Evolutionary conservation across 768 basidiomycete species (phyloP), one percentile per base, ranked within the genome.

Genomic region (Pleurotus pulmonarius): DNA sequence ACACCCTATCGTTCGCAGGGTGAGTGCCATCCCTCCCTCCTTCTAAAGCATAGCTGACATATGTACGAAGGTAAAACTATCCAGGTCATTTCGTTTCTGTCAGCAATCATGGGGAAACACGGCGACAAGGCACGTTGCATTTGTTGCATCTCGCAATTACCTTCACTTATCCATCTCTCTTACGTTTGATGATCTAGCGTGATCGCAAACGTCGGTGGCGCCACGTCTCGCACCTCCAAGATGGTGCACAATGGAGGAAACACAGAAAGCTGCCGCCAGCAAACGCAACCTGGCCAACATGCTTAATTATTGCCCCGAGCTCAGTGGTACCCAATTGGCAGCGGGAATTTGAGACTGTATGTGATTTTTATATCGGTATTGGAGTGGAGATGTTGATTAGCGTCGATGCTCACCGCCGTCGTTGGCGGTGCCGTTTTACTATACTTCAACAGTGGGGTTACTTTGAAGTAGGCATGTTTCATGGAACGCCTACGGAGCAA

Each of bases 241-340:
- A 90, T 51, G 68, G 74, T 25, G 58, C 65, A 18, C 73, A 78
- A 11, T 90, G 86, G 86, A 75, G 65, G 59, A 67, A 78, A 57
- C 60, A 67, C 26, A 77, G 82, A 52, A 74, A 67, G 29, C 69
- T 92, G 6, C 90, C 89, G 3, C 77, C 75, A 1, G 83, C 94
- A 1, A 78, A 92, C 64, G 78, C 75, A 6, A 79, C 73, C n/a
- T 93, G 94, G 89, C 84, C 90, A 4, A 96, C 94, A 0, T 88
- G 87, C 58, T 73, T 98, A 46, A 90, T 98, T 52, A 83, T 96
- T 38, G 92, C 89, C 1, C 96, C 96, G 0, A 84, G 84, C 37
- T 86, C 87, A 2, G 88, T 99, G 1, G 83, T 92, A 0, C 78
- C 77, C 29, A 96, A 97, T 62, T 98, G 96, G 96, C 82, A 86